These are phyloP conservation scores for Stagonosporopsis chrysanthemi DNA, from an alignment of 2,329 filamentous ascomycete genomes.

Conservation along the genomic window DNA sequence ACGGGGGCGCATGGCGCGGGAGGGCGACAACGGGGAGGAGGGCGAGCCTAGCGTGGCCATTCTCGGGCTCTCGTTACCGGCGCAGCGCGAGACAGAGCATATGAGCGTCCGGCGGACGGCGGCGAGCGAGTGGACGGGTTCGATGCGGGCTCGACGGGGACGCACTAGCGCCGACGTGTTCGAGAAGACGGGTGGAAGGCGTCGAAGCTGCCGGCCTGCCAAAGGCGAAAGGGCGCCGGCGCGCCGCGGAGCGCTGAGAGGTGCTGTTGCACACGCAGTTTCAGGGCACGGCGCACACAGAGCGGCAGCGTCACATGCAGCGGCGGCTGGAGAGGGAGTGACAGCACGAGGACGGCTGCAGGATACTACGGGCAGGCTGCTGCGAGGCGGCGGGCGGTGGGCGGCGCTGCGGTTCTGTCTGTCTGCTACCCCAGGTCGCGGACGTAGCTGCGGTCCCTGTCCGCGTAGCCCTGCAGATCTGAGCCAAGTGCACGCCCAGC, in stretches of 20 bases:
- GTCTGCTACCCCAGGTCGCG: neutral
- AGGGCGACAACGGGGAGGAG: constrained; percentile 50
- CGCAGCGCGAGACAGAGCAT: constrained; percentile 28
- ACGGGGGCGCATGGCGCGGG: constrained; percentile 48
- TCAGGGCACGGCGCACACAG: constrained; percentile 33
- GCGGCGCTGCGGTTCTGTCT: no score
- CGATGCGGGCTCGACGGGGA: neutral
- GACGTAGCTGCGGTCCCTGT: neutral
- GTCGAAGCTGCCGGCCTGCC: constrained; percentile 15
- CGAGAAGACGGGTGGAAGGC: constrained; percentile 23
- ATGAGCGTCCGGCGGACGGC: constrained; percentile 27
- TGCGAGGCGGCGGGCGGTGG: neutral
- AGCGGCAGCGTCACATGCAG: constrained; percentile 21
- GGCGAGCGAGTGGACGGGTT: constrained; percentile 8
- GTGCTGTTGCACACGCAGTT: constrained; percentile 32
- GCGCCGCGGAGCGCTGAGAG: constrained; percentile 14
- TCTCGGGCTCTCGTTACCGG: constrained; percentile 20
- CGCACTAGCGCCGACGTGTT: constrained; percentile 7
- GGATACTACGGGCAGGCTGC: no score
- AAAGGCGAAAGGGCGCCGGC: no score
- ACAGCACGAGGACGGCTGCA: constrained; percentile 2
- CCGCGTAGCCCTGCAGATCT: neutral
- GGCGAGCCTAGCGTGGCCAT: constrained; percentile 52
- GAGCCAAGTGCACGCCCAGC: neutral
- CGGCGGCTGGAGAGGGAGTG: neutral